Percentiles rank a stretch among this genome's conserved stretches.
Evolutionary conservation across 2,329 filamentous ascomycete genomes (phyloP).

Genomic region (Phyllosticta paracitricarpa): DNA sequence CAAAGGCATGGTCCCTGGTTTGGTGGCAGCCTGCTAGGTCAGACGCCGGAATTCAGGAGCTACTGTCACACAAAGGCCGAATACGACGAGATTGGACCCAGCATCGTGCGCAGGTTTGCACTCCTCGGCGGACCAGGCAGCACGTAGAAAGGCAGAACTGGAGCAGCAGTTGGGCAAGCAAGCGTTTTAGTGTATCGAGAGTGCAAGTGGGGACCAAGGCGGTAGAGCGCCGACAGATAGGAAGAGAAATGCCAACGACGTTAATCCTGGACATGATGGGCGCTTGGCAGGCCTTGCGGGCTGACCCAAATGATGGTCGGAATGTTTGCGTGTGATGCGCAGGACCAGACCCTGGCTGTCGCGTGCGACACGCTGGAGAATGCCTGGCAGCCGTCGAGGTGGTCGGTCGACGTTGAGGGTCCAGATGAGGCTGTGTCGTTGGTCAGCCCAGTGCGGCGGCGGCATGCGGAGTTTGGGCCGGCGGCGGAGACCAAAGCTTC

Average conservation of each 20-base stretch:
- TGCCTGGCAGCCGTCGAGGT: neutral
- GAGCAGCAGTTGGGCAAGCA: slow-evolving; percentile 1
- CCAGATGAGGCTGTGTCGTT: neutral
- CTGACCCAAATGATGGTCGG: neutral
- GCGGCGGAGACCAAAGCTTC: slow-evolving; percentile 9
- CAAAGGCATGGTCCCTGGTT: slow-evolving; percentile 98
- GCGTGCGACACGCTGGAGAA: neutral
- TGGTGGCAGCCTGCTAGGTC: slow-evolving; percentile 87
- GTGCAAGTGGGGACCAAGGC: neutral
- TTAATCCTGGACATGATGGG: neutral
- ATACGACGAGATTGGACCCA: slow-evolving; percentile 50
- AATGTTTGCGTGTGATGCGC: neutral
- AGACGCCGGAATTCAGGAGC: slow-evolving; percentile 95
- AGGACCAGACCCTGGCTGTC: neutral
- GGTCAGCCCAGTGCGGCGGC: neutral
- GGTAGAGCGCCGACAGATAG: neutral
- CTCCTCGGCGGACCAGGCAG: slow-evolving; percentile 85
- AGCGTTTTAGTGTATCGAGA: neutral
- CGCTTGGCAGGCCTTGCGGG: neutral
- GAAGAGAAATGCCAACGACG: neutral
- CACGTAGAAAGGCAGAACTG: slow-evolving; percentile 39
- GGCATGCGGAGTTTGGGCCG: neutral
- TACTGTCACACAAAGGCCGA: slow-evolving; percentile 75
- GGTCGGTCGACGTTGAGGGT: neutral
- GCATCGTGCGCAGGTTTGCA: slow-evolving; percentile 90